Conservation (phyloP, 1,284 basidiomycete species). For the Cutaneotrichosporon arboriforme region DNA sequence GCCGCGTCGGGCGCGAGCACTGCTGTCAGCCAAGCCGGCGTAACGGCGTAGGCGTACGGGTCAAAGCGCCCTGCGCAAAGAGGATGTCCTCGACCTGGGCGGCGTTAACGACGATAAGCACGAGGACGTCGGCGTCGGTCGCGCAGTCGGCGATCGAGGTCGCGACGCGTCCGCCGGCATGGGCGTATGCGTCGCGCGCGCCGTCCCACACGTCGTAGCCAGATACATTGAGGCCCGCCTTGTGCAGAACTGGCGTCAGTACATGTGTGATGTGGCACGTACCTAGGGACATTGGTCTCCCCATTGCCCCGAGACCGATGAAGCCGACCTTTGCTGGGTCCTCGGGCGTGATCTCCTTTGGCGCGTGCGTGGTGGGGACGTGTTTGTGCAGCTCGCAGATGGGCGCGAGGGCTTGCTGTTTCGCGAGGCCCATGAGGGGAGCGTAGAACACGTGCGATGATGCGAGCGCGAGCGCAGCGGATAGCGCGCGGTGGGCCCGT, state of each 20-base stretch:
- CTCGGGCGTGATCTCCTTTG: background rate
- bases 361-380: background rate
- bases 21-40: background rate
- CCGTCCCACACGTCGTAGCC: constrained; percentile 22
- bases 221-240: constrained; percentile 11
- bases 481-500: background rate
- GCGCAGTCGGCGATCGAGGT: constrained; percentile 9
- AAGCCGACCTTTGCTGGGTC: constrained; percentile 16
- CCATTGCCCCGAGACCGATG: constrained; percentile 21
- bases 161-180: constrained; percentile 13
- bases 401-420: background rate
- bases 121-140: constrained; percentile 15
- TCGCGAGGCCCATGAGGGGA: constrained; percentile 5
- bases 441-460: constrained; percentile 4
- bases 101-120: constrained; percentile 26
- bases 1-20: constrained; percentile 19
- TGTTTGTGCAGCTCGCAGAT: background rate
- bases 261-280: background rate
- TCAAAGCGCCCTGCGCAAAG: constrained; percentile 12
- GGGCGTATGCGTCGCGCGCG: background rate
- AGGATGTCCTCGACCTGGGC: constrained; percentile 22
- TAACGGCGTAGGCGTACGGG: background rate
- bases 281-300: constrained; percentile 18
- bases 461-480: background rate
- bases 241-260: constrained; percentile 10